Conservation (phyloP, 306 rosid genomes). For the Betula pendula region DNA sequence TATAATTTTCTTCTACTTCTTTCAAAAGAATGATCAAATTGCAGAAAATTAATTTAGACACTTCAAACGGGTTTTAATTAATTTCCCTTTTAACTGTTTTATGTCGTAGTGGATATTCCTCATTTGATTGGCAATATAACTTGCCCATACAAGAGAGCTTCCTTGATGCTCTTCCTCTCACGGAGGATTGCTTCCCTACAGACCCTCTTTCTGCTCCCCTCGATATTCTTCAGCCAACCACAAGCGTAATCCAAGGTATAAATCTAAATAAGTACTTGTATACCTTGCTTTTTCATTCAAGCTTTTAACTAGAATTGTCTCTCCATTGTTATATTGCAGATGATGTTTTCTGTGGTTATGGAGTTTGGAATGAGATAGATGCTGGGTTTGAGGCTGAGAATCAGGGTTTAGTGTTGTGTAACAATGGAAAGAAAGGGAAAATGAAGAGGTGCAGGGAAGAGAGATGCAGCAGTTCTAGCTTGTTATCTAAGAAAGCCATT, state of each 20-base stretch:
- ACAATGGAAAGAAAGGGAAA: constrained; percentile 17
- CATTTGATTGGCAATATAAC: constrained; percentile 39
- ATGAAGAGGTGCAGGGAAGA: constrained; percentile 24
- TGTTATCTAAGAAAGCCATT: constrained; percentile 46
- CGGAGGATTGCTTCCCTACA: constrained; percentile 20
- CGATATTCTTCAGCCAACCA: constrained; percentile 33
- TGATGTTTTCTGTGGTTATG: constrained; percentile 22
- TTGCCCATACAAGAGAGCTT: constrained; percentile 27
- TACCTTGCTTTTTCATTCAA: not conserved
- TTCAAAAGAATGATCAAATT: no score
- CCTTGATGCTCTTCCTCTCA: constrained; percentile 33
- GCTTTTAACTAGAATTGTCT: not conserved
- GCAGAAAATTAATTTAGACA: no score
- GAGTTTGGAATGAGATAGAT: constrained; percentile 32
- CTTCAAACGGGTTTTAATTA: no score
- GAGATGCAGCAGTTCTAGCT: constrained; percentile 28
- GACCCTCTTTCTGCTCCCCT: constrained; percentile 31
- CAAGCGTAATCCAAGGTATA: constrained; percentile 34
- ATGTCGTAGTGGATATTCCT: constrained; percentile 12
- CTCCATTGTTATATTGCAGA: constrained; percentile 33
- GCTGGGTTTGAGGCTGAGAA: constrained; percentile 32
- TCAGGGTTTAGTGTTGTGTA: not conserved
- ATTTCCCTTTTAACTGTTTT: not conserved
- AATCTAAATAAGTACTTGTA: not conserved
- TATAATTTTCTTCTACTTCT: not conserved